Percentiles rank a stretch among this genome's conserved stretches.
phyloP scores from a whole-genome alignment of 768 basidiomycete species.

The Tephrocybe rancida region DNA sequence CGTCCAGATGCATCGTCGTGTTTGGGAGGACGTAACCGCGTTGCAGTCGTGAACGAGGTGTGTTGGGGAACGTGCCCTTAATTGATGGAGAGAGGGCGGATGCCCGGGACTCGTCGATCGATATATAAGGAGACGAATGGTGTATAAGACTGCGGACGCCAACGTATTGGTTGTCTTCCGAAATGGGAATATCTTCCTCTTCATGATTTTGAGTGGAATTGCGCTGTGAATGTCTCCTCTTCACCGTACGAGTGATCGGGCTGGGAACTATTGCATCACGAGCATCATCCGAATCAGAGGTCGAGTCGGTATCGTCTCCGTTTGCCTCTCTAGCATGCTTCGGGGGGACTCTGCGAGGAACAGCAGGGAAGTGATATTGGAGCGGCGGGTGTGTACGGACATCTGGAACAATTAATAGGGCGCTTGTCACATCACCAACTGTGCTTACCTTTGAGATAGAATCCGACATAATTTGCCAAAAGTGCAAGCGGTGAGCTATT shows the following conservation, averaged over 20 bases:
- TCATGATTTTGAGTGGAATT: conserved; percentile 19
- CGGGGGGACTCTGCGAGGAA: conserved; percentile 19
- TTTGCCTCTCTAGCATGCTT: conserved; percentile 1
- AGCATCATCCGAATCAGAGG: conserved; percentile 38
- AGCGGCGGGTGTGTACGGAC: conserved; percentile 69
- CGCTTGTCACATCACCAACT: neutral
- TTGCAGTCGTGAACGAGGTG: conserved; percentile 10
- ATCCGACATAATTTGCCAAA: conserved; percentile 54
- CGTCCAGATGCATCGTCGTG: conserved; percentile 53
- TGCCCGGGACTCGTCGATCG: conserved; percentile 45
- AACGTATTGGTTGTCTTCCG: conserved; percentile 34
- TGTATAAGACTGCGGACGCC: conserved; percentile 36
- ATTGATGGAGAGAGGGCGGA: conserved; percentile 44
- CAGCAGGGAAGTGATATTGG: conserved; percentile 56
- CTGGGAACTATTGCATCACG: conserved; percentile 34
- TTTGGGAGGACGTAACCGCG: conserved; percentile 52
- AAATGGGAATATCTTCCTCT: conserved; percentile 16
- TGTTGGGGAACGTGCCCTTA: conserved; percentile 26
- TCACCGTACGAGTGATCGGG: conserved; percentile 24
- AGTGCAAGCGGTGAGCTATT: conserved; percentile 66
- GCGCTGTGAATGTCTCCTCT: conserved; percentile 18
- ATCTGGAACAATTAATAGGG: conserved; percentile 37
- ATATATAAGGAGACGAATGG: conserved; percentile 46
- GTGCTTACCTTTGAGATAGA: conserved; percentile 68
- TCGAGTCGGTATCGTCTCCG: conserved; percentile 9